Conservation (phyloP, 78 protist genomes). For the Tieghemostelium lacteum region DNA sequence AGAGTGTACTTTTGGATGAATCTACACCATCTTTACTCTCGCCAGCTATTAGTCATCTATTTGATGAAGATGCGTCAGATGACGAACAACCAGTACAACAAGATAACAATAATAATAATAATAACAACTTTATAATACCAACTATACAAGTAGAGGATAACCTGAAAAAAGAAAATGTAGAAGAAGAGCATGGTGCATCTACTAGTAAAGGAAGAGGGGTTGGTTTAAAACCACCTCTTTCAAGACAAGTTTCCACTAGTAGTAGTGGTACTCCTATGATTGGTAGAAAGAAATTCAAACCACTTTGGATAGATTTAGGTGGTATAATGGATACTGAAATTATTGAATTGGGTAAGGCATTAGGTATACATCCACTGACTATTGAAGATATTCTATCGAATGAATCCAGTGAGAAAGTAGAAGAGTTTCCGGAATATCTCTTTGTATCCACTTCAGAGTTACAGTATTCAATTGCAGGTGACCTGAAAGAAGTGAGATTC, state of each 20-base stretch:
- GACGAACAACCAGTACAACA: neutral
- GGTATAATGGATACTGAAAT: constrained; percentile 39
- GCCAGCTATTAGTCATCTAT: neutral
- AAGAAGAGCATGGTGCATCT: neutral
- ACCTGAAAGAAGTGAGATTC: constrained; percentile 8
- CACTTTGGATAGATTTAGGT: constrained; percentile 52
- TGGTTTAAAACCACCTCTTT: neutral
- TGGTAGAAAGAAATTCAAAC: neutral
- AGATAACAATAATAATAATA: neutral
- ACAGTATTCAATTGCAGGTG: neutral
- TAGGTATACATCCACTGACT: constrained; percentile 33
- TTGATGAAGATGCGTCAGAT: neutral
- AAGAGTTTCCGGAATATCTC: constrained; percentile 55
- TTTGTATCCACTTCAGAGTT: constrained; percentile 44
- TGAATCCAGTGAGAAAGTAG: constrained; percentile 50
- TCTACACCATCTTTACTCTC: constrained; percentile 3
- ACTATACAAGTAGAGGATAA: neutral
- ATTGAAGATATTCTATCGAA: constrained; percentile 17
- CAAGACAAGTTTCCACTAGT: neutral
- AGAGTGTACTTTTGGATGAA: neutral
- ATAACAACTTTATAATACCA: neutral
- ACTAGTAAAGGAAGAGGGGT: neutral
- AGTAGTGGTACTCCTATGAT: neutral
- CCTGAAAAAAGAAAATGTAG: neutral
- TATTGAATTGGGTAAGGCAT: neutral